A percentile compares a stretch with the other conserved stretches of the same genome.
Conservation (phyloP, 2,329 filamentous ascomycete genomes). For the Stachybotrys echinatus region DNA sequence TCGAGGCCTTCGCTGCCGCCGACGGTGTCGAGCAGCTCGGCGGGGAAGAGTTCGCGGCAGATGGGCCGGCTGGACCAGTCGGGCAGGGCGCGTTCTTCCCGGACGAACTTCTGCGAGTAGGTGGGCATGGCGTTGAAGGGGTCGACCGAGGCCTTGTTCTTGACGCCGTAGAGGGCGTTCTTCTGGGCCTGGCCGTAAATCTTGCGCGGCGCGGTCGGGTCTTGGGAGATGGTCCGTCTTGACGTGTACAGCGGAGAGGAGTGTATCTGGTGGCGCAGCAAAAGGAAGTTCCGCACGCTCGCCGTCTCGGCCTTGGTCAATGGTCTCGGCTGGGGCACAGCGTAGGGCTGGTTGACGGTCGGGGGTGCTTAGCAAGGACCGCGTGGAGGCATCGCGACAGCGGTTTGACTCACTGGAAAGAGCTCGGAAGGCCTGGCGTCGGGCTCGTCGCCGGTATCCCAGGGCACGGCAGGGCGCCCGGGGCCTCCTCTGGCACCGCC, state of each 20-base stretch:
- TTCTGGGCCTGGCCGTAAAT: slow-evolving; percentile 54
- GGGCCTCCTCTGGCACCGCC: slow-evolving; percentile 41
- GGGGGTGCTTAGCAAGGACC: no score
- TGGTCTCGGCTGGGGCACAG: slow-evolving; percentile 38
- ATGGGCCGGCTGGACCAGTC: slow-evolving; percentile 47
- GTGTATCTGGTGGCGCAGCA: slow-evolving; percentile 53
- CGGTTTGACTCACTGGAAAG: slow-evolving; percentile 43
- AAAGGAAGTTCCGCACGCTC: slow-evolving; percentile 45
- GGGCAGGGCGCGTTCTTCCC: slow-evolving; percentile 46
- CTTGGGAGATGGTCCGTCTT: slow-evolving; percentile 35
- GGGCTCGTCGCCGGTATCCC: slow-evolving; percentile 48
- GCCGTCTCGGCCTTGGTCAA: slow-evolving; percentile 39
- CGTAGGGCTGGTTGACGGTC: no score
- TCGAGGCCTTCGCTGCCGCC: slow-evolving; percentile 33
- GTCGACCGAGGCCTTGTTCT: slow-evolving; percentile 50
- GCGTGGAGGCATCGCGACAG: no score
- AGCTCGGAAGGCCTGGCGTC: slow-evolving; percentile 54
- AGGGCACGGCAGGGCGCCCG: slow-evolving; percentile 40
- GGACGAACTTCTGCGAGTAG: slow-evolving; percentile 50
- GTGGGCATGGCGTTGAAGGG: slow-evolving; percentile 55
- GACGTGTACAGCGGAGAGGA: slow-evolving; percentile 52
- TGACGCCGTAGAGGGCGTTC: slow-evolving; percentile 50
- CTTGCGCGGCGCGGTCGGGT: slow-evolving; percentile 33
- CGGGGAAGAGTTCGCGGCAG: slow-evolving; percentile 48
- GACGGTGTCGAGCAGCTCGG: slow-evolving; percentile 50